Evolutionary conservation across 805 yeast genomes (phyloP), one percentile per base, ranked within the genome.

Genomic region (Yamadazyma endophytica): DNA sequence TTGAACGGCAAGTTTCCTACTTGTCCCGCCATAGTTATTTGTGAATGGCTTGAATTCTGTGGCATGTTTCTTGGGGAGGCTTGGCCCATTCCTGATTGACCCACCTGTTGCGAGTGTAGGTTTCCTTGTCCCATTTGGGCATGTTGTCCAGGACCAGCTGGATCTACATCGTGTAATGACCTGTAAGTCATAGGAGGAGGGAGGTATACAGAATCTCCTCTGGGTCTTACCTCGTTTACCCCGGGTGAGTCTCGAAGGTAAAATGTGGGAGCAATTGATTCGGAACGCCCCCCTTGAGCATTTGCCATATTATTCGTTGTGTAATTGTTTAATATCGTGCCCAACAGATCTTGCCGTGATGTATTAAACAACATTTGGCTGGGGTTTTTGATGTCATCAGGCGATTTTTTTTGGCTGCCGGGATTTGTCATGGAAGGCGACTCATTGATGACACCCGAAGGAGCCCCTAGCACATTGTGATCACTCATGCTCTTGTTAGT

Each of bases 141-240:
- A n/a, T n/a, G n/a, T n/a, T n/a, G 21, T 20, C 36, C 42, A 28
- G 42, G 22, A 21, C 38, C 38, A 7, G 39, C 43, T 25, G 39
- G 35, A 20, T 40, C 39, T 7, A 21, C 17, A 17, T 30, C 31
- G 21, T 21, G 11, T 22, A 15, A 13, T 16, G 9, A 26, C 17
- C 26, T 13, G 9, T n/a, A 9, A 26, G 21, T 19, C 22, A 52
- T 42, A 3, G 66, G 64, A 11, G 68, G 69, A 2, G 68, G 70
- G 5, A 64, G 46, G 24, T 45, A 58, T 6, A 64, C 54, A 17
- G 61, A 52, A 35, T 64, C 69, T 8, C 64, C 66, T 18, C 70
- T 44, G 15, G 64, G 55, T 28, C 68, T 44, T 19, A 13, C 18
- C 13, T 28, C 33, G 17, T 16, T 23, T 2, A 24, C 16, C 6